Conservation (phyloP, 1,284 basidiomycete genomes). For the Agaricales sp. region DNA sequence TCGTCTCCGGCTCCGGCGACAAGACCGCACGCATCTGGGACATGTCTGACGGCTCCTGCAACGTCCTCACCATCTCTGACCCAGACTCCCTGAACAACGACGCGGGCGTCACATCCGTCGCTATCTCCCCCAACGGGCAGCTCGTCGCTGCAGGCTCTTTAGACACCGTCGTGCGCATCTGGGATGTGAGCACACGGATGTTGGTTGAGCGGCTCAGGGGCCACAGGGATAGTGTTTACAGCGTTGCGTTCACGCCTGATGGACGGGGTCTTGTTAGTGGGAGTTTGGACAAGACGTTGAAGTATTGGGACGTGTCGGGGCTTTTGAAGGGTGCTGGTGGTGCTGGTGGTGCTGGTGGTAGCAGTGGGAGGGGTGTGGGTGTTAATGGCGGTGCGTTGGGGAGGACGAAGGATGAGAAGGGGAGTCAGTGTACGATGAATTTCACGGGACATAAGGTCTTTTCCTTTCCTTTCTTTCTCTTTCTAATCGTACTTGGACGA, state of each 20-base stretch:
- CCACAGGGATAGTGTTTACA: constrained; percentile 79
- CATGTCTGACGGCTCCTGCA: constrained; percentile 51
- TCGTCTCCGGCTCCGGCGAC: constrained; percentile 87
- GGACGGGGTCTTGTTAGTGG: constrained; percentile 75
- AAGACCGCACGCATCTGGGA: constrained; percentile 89
- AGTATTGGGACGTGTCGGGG: constrained; percentile 74
- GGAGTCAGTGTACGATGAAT: constrained; percentile 58
- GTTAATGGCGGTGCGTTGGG: constrained; percentile 13
- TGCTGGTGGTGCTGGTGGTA: constrained; percentile 31
- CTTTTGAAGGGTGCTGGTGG: constrained; percentile 21
- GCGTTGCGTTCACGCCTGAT: constrained; percentile 84
- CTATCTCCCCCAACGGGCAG: constrained; percentile 74
- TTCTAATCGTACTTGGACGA: background rate
- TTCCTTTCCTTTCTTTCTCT: constrained; percentile 9
- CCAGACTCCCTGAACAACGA: constrained; percentile 46
- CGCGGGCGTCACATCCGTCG: constrained; percentile 72
- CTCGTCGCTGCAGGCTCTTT: constrained; percentile 79
- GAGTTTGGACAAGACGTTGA: constrained; percentile 80
- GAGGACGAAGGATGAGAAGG: constrained; percentile 23
- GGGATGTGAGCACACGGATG: constrained; percentile 69
- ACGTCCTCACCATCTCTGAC: constrained; percentile 51
- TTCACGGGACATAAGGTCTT: constrained; percentile 79
- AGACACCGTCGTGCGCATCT: constrained; percentile 80
- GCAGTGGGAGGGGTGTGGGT: constrained; percentile 20
- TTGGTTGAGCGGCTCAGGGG: constrained; percentile 71